Conservation (phyloP, 2,329 filamentous ascomycete species). For the Aspergillus puulaauensis region DNA sequence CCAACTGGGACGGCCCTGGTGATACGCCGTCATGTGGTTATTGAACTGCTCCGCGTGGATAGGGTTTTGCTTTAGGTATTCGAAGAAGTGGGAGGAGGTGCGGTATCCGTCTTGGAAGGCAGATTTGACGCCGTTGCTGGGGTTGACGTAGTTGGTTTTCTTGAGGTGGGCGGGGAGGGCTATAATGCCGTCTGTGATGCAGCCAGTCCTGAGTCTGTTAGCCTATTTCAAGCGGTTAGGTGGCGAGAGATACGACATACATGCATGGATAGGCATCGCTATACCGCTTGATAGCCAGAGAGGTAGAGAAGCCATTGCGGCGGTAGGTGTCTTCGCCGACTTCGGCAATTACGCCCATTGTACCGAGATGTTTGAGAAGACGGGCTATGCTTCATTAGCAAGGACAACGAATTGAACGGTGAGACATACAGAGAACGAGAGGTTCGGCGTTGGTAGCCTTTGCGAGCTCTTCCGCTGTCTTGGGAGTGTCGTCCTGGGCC, state of each 20-base stretch:
- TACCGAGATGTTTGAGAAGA: slow-evolving; percentile 35
- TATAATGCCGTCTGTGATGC: slow-evolving; percentile 24
- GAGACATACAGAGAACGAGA: slow-evolving; percentile 18
- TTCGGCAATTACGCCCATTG: slow-evolving; percentile 36
- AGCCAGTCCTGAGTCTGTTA: slow-evolving; percentile 24
- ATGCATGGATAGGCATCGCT: slow-evolving; percentile 27
- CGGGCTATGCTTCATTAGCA: slow-evolving; percentile 19
- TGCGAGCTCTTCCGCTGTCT: slow-evolving; percentile 21
- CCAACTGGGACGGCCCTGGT: slow-evolving; percentile 29
- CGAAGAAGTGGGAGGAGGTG: slow-evolving; percentile 30
- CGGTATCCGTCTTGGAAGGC: slow-evolving; percentile 28
- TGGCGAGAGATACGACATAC: slow-evolving; percentile 13
- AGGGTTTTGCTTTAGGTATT: slow-evolving; percentile 24
- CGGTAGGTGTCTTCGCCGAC: slow-evolving; percentile 33
- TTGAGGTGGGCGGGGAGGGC: slow-evolving; percentile 27
- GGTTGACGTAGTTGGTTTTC: slow-evolving; percentile 27
- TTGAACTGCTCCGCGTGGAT: slow-evolving; percentile 23
- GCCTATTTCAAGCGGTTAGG: neutral
- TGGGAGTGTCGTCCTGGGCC: slow-evolving; percentile 22
- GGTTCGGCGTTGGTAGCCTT: slow-evolving; percentile 19
- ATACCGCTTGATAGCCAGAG: slow-evolving; percentile 24
- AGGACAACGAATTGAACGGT: neutral
- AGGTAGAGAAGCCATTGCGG: slow-evolving; percentile 31
- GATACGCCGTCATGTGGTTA: slow-evolving; percentile 29
- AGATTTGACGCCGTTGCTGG: slow-evolving; percentile 23